Evolutionary conservation across 1,284 basidiomycete species (phyloP).

Genomic region (Lignosus rhinocerotis): DNA sequence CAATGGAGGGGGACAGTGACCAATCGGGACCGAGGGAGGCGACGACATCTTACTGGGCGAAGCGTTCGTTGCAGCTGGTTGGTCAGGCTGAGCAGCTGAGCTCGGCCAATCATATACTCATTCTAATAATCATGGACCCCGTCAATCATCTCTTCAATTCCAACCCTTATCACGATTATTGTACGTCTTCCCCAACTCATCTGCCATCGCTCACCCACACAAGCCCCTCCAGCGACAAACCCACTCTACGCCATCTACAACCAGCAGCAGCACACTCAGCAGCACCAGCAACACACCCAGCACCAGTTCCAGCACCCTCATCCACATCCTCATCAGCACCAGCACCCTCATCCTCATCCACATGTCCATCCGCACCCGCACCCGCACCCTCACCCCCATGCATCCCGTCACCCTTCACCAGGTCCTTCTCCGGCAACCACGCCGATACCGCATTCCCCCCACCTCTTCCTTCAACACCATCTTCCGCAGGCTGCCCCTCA

Average conservation of each 20-base stretch:
- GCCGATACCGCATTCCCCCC: slow-evolving; percentile 27
- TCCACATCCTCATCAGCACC: slow-evolving; percentile 23
- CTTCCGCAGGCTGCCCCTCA: slow-evolving; percentile 18
- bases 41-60: slow-evolving; percentile 23
- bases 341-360: slow-evolving; percentile 16
- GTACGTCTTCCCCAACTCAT: slow-evolving; percentile 26
- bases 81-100: slow-evolving; percentile 15
- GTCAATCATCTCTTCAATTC: slow-evolving; percentile 66
- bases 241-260: slow-evolving; percentile 27
- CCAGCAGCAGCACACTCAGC: slow-evolving; percentile 32
- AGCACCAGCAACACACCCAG: slow-evolving; percentile 15
- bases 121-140: slow-evolving; percentile 52
- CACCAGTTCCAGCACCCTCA: slow-evolving; percentile 17
- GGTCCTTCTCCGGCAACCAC: slow-evolving; percentile 27
- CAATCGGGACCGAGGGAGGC: slow-evolving; percentile 20
- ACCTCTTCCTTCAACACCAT: slow-evolving; percentile 31
- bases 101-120: slow-evolving; percentile 33
- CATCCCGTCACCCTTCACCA: slow-evolving; percentile 31
- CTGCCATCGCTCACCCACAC: slow-evolving; percentile 1
- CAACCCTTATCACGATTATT: slow-evolving; percentile 52
- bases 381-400: slow-evolving; percentile 24
- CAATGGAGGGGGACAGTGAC: slow-evolving; percentile 20
- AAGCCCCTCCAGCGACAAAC: slow-evolving; percentile 8
- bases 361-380: slow-evolving; percentile 15
- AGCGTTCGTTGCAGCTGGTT: slow-evolving; percentile 23